phyloP scores from a whole-genome alignment of 2,329 filamentous ascomycete genomes.

The Endothia cerciana region DNA sequence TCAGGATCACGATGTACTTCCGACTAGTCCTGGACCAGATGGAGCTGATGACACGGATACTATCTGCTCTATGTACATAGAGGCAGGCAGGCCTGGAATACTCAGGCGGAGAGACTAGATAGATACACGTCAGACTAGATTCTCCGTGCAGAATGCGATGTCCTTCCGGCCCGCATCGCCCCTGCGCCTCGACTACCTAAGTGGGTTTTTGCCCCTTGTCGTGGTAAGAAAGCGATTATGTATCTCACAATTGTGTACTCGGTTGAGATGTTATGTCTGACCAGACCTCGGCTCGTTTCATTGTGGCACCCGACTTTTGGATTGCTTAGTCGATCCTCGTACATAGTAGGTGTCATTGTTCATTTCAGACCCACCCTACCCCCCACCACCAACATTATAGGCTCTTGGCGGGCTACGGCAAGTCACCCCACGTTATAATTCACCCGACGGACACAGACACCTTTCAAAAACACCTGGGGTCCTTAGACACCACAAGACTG shows the following conservation, averaged over 20 bases:
- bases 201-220: not conserved
- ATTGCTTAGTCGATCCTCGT: not conserved
- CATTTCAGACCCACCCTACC: not conserved
- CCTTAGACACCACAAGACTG: too few relatives aligned
- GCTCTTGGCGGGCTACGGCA: not conserved
- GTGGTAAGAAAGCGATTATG: not conserved
- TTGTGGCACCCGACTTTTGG: not conserved
- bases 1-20: not conserved
- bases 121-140: too few relatives aligned
- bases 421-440: not conserved
- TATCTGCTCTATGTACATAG: too few relatives aligned
- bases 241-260: not conserved
- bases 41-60: not conserved
- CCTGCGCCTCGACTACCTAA: too few relatives aligned
- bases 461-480: not conserved
- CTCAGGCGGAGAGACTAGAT: too few relatives aligned
- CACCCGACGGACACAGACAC: not conserved
- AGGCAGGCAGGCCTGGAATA: too few relatives aligned
- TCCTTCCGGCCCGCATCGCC: too few relatives aligned
- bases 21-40: slow-evolving; percentile 2
- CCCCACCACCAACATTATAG: not conserved
- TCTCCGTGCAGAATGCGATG: too few relatives aligned
- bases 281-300: not conserved
- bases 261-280: not conserved
- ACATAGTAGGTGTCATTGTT: not conserved